Conservation (phyloP, 1,284 basidiomycete species). For the Lignosus rhinocerotis region DNA sequence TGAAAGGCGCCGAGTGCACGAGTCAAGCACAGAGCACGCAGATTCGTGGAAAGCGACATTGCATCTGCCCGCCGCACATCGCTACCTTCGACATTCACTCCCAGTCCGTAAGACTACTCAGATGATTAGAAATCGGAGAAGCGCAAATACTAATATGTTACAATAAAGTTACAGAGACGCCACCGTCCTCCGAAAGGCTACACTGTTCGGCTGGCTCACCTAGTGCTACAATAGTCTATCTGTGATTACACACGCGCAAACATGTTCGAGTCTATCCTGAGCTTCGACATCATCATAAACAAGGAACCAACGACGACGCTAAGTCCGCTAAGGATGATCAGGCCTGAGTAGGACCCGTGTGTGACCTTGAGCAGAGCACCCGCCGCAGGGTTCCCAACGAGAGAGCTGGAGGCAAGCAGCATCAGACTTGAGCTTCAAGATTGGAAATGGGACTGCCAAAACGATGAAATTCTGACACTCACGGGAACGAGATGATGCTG, state of each 20-base stretch:
- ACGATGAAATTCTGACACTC: conserved; percentile 34
- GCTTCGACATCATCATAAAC: conserved; percentile 50
- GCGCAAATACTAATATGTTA: background rate
- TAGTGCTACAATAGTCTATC: conserved; percentile 2
- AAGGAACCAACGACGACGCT: conserved; percentile 56
- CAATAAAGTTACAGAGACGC: background rate
- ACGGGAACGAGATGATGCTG: conserved; percentile 65
- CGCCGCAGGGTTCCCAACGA: conserved; percentile 60
- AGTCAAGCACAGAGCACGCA: no score
- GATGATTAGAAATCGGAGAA: background rate
- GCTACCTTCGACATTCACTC: no score
- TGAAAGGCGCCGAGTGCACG: no score
- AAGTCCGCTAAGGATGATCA: conserved; percentile 58
- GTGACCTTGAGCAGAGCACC: conserved; percentile 49
- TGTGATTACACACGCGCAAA: conserved; percentile 39
- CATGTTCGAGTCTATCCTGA: conserved; percentile 44
- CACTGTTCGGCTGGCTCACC: background rate
- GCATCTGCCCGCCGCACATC: no score
- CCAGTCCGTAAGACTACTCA: no score
- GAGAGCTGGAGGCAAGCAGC: conserved; percentile 41
- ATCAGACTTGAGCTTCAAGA: background rate
- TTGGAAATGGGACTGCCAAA: background rate
- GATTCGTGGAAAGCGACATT: no score
- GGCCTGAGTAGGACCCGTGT: conserved; percentile 49
- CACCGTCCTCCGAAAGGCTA: no score